Evolutionary conservation across 1,284 basidiomycete genomes (phyloP), one percentile per base, ranked within the genome.

Genomic region (Pholiota adiposa): DNA sequence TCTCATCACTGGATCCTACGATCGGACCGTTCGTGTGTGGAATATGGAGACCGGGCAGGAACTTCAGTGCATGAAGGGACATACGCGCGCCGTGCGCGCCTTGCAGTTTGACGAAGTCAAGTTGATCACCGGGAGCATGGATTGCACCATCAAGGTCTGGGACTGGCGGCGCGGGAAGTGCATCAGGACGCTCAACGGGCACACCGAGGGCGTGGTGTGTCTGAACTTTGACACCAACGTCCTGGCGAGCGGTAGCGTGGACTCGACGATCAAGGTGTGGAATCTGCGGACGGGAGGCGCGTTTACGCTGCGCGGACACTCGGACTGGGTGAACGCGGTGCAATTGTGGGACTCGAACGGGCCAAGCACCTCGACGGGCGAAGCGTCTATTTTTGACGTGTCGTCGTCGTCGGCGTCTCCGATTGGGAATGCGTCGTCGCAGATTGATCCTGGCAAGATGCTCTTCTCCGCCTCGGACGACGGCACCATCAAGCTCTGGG

Each of bases 381-480:
- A 65, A 27, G 57, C 73, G 41, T 65, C 73, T 33, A 66, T 77
- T n/a, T 75, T 79, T 56, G 78, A 80, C 57, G 68, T 72, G 29
- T 66, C 75, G 36, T 38, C 36, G 12, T 12, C 67, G 71, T 66
- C 69, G 23, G 63, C 72, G 33, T 67, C 69, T 23, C 70, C 73
- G 38, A 63, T 59, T 57, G 46, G 54, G 61, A 67, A 49, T 51
- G 69, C 72, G 53, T 73, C 77, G 19, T 78, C 80, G 14, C 79
- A 83, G 53, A 88, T 94, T 59, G 87, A 92, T 61, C 82, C 86
- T 1, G 93, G 94, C 46, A 94, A 96, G 75, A 94, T 97, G 89
- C 82, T 99, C 34, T 98, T 99, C 78, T 98, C 96, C 6, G 95
- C 93, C 1, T 96, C 94, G 5, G 97, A 99, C 72, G 97, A 99